These are phyloP conservation scores for Discostella stelligeroides DNA, from an alignment of 108 stramenopile species.

Conservation along the genomic window DNA sequence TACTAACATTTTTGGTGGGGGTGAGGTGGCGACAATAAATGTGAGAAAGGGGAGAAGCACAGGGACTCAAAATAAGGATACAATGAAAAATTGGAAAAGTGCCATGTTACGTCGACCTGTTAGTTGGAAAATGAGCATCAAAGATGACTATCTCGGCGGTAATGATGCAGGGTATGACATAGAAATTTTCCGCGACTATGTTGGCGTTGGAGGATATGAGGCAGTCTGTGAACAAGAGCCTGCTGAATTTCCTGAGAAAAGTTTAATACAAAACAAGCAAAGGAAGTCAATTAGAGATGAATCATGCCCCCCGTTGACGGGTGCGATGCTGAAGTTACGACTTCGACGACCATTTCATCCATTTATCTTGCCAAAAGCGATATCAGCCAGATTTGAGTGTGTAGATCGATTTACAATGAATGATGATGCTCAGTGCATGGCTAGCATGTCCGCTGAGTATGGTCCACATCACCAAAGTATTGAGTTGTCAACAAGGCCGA, in stretches of 20 bases:
- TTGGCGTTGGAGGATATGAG: slow-evolving; percentile 44
- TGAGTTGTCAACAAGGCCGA: background rate
- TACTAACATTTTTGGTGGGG: slow-evolving; percentile 74
- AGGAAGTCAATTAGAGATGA: slow-evolving; percentile 1
- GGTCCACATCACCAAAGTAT: slow-evolving; percentile 17
- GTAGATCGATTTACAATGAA: slow-evolving; percentile 12
- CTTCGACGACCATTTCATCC: slow-evolving; percentile 23
- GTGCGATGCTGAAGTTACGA: slow-evolving; percentile 36
- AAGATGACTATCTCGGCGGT: slow-evolving; percentile 66
- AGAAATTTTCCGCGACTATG: slow-evolving; percentile 73
- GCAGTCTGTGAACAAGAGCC: background rate
- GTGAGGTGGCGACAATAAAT: slow-evolving; percentile 64
- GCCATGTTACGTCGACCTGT: slow-evolving; percentile 20
- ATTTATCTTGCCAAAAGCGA: slow-evolving; percentile 16
- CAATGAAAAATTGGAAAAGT: slow-evolving; percentile 26
- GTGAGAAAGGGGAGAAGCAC: slow-evolving; percentile 73
- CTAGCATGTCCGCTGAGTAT: slow-evolving; percentile 30
- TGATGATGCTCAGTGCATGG: slow-evolving; percentile 18
- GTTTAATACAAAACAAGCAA: background rate
- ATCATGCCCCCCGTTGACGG: slow-evolving; percentile 16
- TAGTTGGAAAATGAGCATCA: slow-evolving; percentile 48
- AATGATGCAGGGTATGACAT: slow-evolving; percentile 69
- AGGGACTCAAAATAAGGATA: background rate
- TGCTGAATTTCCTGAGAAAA: background rate
- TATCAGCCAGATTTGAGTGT: slow-evolving; percentile 37